Conservation (phyloP, 495 filamentous ascomycete species). For the Penicillium malachiteum region DNA sequence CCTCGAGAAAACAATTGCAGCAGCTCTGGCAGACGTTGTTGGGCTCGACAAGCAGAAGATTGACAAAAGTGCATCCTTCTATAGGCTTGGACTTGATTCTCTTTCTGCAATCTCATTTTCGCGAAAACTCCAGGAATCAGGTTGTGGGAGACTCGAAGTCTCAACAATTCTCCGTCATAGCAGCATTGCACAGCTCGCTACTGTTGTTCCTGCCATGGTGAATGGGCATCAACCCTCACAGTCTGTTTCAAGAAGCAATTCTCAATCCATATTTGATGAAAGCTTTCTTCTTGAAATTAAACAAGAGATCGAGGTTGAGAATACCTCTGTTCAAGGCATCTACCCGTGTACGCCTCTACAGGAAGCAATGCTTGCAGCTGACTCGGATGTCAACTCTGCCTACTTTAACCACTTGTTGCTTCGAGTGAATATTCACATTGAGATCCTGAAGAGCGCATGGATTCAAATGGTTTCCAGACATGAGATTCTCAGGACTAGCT, state of each 20-base stretch:
- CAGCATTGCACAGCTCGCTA: conserved; percentile 55
- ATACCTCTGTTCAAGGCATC: conserved; percentile 48
- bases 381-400: conserved; percentile 32
- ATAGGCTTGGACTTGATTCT: conserved; percentile 73
- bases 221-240: conserved; percentile 6
- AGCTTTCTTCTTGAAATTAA: conserved; percentile 11
- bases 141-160: conserved; percentile 50
- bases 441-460: conserved; percentile 47
- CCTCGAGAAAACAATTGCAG: conserved; percentile 45
- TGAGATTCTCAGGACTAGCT: conserved; percentile 63
- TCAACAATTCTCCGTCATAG: conserved; percentile 63
- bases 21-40: conserved; percentile 50
- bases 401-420: conserved; percentile 60
- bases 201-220: conserved; percentile 19
- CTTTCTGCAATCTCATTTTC: conserved; percentile 74
- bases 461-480: conserved; percentile 52
- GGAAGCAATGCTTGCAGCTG: conserved; percentile 72
- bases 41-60: conserved; percentile 44
- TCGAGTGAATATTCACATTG: conserved; percentile 42
- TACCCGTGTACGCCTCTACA: conserved; percentile 81
- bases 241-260: background rate
- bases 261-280: conserved; percentile 11
- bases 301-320: conserved; percentile 20
- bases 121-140: conserved; percentile 42
- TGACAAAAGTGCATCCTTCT: conserved; percentile 50